Base-by-base conservation (phyloP, 305 asterid species). In the Plantago lanceolata region DNA sequence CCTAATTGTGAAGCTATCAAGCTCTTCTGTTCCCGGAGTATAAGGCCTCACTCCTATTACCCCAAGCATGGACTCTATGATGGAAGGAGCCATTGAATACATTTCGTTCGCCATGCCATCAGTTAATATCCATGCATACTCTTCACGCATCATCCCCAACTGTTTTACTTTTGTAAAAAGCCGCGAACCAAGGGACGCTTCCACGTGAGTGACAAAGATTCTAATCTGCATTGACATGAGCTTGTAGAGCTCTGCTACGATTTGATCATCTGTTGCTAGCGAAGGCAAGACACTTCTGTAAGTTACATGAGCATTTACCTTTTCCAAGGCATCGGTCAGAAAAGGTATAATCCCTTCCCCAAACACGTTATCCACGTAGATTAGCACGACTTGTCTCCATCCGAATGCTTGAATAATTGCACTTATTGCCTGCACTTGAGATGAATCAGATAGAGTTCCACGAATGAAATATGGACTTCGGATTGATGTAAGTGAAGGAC, bases 291-390 rank as follows among this genome's bases (percentile, higher is more conserved):
- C 73, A 29, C 88, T 78, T 29, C 87, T 66, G 66, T 87, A 78
- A 4, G 82, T 75, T 7, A 85, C 66, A 5, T 67, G 85, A 0
- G 65, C 61, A 19, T 78, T 79, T 6, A 78, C 68, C 0, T 50
- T 43, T 28, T 68, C 80, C 40, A 88, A 68, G 2, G 84, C 90
- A 28, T 81, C 84, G 1, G 69, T 65, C 19, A 88, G 57, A 52
- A 57, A 70, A 0, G 92, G 86, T 12, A 84, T 67, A 1, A 88
- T 80, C 53, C 90, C 89, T 66, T 81, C 79, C 3, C 93, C 95
- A 2, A 78, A 83, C 29, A 75, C 79, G 44, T 74, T 67, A 13
- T 77, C 88, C 5, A 71, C 84, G 55, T 82, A 84, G 24, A 85
- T 51, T 0, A 69, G 79, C 8, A 81, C 85, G 5, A 76, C 85